Evolutionary conservation across 495 filamentous ascomycete species (phyloP).

Genomic region (Neurospora tetrasperma): DNA sequence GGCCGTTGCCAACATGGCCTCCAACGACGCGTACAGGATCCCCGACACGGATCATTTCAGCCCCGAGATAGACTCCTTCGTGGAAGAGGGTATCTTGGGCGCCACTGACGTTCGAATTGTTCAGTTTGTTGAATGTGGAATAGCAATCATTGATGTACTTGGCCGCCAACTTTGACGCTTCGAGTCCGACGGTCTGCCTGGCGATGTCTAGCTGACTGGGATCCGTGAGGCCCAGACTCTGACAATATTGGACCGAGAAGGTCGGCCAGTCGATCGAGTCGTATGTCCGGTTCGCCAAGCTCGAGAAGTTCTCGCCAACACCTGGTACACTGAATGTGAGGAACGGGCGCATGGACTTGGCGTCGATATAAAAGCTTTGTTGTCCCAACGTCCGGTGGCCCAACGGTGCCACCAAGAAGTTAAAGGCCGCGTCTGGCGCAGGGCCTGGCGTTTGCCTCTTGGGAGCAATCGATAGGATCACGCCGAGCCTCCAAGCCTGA

Average conservation of each 20-base stretch:
- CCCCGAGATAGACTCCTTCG: conserved; percentile 33
- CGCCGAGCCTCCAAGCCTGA: conserved; percentile 28
- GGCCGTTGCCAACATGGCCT: neutral
- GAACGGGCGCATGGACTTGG: conserved; percentile 34
- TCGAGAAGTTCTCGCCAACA: conserved; percentile 7
- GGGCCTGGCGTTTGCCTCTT: conserved; percentile 1
- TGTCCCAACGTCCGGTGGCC: conserved; percentile 16
- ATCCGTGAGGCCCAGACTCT: conserved; percentile 6
- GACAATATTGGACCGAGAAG: conserved; percentile 7
- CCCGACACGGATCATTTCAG: conserved; percentile 30
- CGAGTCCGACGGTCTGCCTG: conserved; percentile 25
- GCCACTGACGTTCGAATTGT: conserved; percentile 9
- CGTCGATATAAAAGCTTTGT: conserved; percentile 16
- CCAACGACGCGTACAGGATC: conserved; percentile 29
- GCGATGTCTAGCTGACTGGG: conserved; percentile 5
- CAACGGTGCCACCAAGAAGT: conserved; percentile 18
- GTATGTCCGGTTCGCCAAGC: conserved; percentile 17
- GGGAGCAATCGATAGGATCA: conserved; percentile 19
- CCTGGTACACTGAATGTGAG: conserved; percentile 35
- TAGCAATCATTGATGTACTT: conserved; percentile 30
- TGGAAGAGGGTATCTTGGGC: conserved; percentile 5
- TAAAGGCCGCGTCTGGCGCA: conserved; percentile 11
- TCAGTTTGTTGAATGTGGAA: conserved; percentile 28
- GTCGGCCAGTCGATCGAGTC: conserved; percentile 21
- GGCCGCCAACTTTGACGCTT: conserved; percentile 37